Evolutionary conservation across 305 asterid genomes (phyloP).

Genomic region (Ajuga reptans): DNA sequence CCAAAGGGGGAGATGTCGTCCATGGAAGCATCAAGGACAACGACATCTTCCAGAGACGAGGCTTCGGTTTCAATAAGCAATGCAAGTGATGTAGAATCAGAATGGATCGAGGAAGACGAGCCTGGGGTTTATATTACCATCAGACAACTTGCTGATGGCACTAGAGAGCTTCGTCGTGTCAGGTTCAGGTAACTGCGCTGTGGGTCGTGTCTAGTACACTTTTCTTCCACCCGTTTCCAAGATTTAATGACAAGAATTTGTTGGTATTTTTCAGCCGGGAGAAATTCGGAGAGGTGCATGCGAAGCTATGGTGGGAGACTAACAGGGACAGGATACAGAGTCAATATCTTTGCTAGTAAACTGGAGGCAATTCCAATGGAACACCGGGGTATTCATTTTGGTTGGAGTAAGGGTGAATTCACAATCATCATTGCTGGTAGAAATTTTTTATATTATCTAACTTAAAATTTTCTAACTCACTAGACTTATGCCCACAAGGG

Average conservation of each 20-base stretch:
- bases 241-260: neutral
- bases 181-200: slow-evolving; percentile 69
- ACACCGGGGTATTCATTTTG: neutral
- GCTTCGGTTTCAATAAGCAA: slow-evolving; percentile 86
- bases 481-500: neutral
- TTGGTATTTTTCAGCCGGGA: slow-evolving; percentile 54
- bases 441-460: slow-evolving; percentile 9
- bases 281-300: slow-evolving; percentile 78
- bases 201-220: too few species aligned
- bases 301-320: slow-evolving; percentile 96
- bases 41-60: slow-evolving; percentile 79
- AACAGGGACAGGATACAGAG: slow-evolving; percentile 93
- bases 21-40: slow-evolving; percentile 77
- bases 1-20: slow-evolving; percentile 46
- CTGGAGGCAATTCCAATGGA: neutral
- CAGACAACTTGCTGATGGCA: slow-evolving; percentile 86
- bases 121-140: slow-evolving; percentile 92
- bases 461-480: slow-evolving; percentile 16
- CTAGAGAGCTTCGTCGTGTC: slow-evolving; percentile 90
- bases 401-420: neutral
- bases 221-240: neutral
- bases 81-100: slow-evolving; percentile 87
- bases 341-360: slow-evolving; percentile 63
- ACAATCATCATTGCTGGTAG: neutral
- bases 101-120: slow-evolving; percentile 97